These are phyloP conservation scores for Acorus calamus DNA, from an alignment of 106 monocot species.

Conservation along the genomic window DNA sequence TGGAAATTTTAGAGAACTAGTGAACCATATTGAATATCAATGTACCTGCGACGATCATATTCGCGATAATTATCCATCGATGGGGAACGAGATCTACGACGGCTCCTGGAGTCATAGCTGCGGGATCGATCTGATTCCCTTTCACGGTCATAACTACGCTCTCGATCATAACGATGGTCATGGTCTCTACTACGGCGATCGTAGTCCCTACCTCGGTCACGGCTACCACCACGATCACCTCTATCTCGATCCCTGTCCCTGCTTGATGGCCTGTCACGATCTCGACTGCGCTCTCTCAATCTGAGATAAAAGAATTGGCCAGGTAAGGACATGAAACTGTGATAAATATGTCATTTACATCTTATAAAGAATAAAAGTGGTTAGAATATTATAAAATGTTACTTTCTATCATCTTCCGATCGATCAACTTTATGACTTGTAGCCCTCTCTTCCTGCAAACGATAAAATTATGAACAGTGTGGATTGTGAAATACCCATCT, in stretches of 20 bases:
- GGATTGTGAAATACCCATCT: not conserved
- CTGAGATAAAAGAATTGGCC: constrained; percentile 9
- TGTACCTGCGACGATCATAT: constrained; percentile 62
- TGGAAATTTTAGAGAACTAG: too few relatives aligned
- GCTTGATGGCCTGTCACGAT: constrained; percentile 28
- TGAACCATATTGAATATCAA: too few relatives aligned
- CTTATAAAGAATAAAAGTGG: not conserved
- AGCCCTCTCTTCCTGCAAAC: constrained; percentile 61
- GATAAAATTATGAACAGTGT: not conserved
- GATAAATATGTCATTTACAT: not conserved
- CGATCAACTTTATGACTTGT: constrained; percentile 44
- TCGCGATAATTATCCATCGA: constrained; percentile 47
- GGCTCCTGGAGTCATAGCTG: constrained; percentile 39
- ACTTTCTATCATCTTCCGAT: constrained; percentile 54
- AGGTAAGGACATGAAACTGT: too few relatives aligned
- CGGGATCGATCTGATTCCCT: constrained; percentile 32
- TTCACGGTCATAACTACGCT: constrained; percentile 31
- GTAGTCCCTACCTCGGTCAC: constrained; percentile 41
- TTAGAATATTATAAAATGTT: not conserved
- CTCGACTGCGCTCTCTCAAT: constrained; percentile 46
- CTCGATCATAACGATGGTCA: constrained; percentile 40
- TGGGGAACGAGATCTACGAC: constrained; percentile 57
- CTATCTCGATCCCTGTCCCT: constrained; percentile 41
- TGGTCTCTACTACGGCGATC: constrained; percentile 46
- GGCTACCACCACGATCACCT: constrained; percentile 11